phyloP scores from a whole-genome alignment of 805 yeast genomes.

The Candida silvicultrix region DNA sequence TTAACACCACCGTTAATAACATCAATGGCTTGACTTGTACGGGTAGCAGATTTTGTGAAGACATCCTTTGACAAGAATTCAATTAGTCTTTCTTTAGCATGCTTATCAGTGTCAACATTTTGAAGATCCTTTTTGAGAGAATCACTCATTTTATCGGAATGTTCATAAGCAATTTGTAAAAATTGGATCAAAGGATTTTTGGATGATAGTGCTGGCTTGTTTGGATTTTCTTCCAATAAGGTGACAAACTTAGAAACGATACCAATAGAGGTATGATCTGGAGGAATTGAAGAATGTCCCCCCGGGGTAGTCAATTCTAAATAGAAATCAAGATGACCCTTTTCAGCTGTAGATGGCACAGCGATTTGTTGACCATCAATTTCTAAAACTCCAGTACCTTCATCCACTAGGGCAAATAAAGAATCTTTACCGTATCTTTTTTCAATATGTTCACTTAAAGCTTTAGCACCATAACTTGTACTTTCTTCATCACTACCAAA shows the following conservation, averaged over 20 bases:
- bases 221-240: conserved; percentile 48
- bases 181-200: conserved; percentile 40
- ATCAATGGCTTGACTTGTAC: conserved; percentile 21
- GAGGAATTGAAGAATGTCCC: conserved; percentile 80
- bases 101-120: conserved; percentile 26
- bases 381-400: conserved; percentile 38
- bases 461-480: conserved; percentile 38
- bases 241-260: conserved; percentile 53
- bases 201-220: conserved; percentile 32
- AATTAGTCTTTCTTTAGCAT: conserved; percentile 32
- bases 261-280: conserved; percentile 74
- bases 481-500: conserved; percentile 80
- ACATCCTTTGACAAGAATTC: conserved; percentile 12
- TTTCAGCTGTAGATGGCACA: conserved; percentile 53
- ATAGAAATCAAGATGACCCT: conserved; percentile 49
- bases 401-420: conserved; percentile 64
- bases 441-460: conserved; percentile 38
- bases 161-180: background rate
- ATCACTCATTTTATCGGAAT: background rate
- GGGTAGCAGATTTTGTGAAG: conserved; percentile 10
- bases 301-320: conserved; percentile 56
- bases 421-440: conserved; percentile 56
- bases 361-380: conserved; percentile 39
- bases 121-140: conserved; percentile 18
- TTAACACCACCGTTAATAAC: conserved; percentile 64